phyloP scores from a whole-genome alignment of 169 alveolate genomes.

The Perkinsus olseni region DNA sequence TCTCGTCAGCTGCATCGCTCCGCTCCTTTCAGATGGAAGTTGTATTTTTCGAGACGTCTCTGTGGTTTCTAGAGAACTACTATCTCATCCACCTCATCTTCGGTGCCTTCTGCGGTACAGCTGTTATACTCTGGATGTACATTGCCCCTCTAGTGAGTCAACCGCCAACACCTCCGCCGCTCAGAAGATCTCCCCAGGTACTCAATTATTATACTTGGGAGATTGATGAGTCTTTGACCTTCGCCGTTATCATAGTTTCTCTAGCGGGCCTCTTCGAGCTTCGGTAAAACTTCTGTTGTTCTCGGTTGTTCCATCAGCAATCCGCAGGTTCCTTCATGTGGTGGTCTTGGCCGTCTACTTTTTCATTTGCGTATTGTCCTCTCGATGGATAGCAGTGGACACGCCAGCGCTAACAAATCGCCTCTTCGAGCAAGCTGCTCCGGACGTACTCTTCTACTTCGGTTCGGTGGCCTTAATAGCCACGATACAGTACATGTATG shows the following conservation, averaged over 20 bases:
- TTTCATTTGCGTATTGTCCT: not conserved
- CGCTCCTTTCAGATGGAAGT: not conserved
- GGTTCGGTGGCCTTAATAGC: not conserved
- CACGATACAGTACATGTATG: not conserved
- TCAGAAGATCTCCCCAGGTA: not conserved
- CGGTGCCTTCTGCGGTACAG: not conserved
- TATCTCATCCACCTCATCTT: not conserved
- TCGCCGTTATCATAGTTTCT: not conserved
- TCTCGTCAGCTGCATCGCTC: not conserved
- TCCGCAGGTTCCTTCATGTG: not conserved
- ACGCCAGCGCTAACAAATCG: not conserved
- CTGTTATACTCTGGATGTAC: not conserved
- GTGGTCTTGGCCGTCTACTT: not conserved
- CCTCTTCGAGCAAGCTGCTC: not conserved
- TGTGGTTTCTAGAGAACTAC: not conserved
- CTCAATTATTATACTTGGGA: not conserved
- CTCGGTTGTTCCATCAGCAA: too few relatives aligned
- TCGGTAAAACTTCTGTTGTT: not conserved
- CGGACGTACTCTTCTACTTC: not conserved
- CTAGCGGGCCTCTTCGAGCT: not conserved
- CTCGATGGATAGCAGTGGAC: not conserved
- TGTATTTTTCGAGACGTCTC: not conserved
- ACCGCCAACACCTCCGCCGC: not conserved
- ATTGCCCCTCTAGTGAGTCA: not conserved
- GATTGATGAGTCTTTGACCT: not conserved